Base-by-base conservation (phyloP, 352 stramenopile genomes). In the Phytophthora aleatoria region DNA sequence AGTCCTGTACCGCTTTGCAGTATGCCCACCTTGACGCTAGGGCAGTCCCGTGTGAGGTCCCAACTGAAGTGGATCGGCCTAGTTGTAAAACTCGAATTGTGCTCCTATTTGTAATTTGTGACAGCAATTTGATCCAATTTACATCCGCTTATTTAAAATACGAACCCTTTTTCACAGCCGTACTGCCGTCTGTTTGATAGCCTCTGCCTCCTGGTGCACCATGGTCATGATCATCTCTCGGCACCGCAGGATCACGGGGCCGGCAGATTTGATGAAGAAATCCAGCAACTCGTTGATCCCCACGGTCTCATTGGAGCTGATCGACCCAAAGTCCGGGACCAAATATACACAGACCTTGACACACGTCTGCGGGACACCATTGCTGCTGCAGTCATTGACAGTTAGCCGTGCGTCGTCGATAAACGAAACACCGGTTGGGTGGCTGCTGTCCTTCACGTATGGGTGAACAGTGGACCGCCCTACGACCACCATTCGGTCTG, bases 271-370 rank as follows among this genome's bases (percentile, higher is more conserved):
- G 27, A 64, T 52, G 42, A 68, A 73, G 41, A 65, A 69, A 28
- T 73, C 58, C n/a, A 67, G 56, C 51, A 73, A 38, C 12, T 73
- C 64, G 11, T 41, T 64, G 27, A 73, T 69, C 15, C 64, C 64
- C 7, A 73, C 59, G 12, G 45, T 49, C 13, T 67, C 51, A 28
- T 57, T 39, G 30, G 64, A 73, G 41, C 47, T 69, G 39, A 33
- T 48, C 7, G 44, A 43, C 1, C 58, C 59, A 35, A 73, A 73
- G 28, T 73, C 64, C 16, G 64, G 64, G 30, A 73, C 58, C 47
- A 73, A 64, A 43, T 73, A 73, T 10, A 64, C 59, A n/a, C 64
- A 73, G 10, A 20, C 59, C 16, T 58, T 69, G 30, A 73, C 47
- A 16, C 52, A 57, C 3, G 59, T 54, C 30, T 67, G 58, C 15